Base-by-base conservation (phyloP, 768 basidiomycete genomes). In the Leccinum olivaceopallidum region DNA sequence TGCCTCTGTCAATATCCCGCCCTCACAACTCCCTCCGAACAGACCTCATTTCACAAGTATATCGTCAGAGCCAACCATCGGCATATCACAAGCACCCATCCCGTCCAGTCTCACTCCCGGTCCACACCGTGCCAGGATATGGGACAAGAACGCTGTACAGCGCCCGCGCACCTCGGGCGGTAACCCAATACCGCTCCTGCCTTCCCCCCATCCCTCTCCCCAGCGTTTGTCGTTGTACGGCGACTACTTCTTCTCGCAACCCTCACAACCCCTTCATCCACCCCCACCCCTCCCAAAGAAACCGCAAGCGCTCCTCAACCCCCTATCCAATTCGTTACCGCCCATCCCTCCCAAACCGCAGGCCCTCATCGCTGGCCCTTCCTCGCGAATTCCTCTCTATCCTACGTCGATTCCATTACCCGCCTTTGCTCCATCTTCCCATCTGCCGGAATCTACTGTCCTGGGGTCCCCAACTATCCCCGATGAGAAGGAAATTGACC, bases 401-500 rank as follows among this genome's bases (percentile, higher is more conserved):
- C 74, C 75, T 2, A 60, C 71, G 28, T 69, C 69, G 20, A 71
- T 76, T 66, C 63, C 71, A 57, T 48, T 69, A 42, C 44, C 64
- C 20, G 4, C 69, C 30, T 55, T 52, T 6, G 49, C 61, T 39
- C 59, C 66, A 44, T 62, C 64, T 3, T 44, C 58, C 9, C 54
- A 53, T 14, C 54, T 55, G 5, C 36, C 53, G 20, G 62, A 71
- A 30, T 14, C 49, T 22, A 12, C 52, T 18, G 28, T 50, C n/a
- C 18, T 59, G 5, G 53, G 36, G 49, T 30, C 65, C 39, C 64
- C 66, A n/a, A 63, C 75, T 14, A 39, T 60, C 22, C 73, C 74
- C 34, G 76, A 80, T 39, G 78, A 80, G 30, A 82, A 83, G n/a
- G 79, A 79, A 16, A 64, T 79, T 24, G 82, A 78, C 12, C 65